Evolutionary conservation across 164 flowering plant species (phyloP).

Genomic region (Sextonia rubra): DNA sequence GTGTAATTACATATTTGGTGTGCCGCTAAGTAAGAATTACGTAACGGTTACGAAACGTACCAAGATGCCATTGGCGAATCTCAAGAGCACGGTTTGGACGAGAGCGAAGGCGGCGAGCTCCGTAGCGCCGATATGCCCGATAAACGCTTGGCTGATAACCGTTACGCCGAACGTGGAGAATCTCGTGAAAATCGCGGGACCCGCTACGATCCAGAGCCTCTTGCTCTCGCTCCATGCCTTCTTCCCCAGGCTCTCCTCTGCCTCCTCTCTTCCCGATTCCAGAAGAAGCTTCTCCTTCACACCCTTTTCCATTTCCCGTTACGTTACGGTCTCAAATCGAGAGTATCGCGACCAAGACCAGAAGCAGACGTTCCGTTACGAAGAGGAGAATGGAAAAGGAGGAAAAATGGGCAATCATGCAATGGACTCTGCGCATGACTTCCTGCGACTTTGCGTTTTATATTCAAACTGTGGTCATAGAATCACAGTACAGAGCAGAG

Average conservation of each 20-base stretch:
- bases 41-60: conserved; percentile 15
- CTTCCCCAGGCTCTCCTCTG: conserved; percentile 5
- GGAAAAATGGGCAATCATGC: no score
- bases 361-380: no score
- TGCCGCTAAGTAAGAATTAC: no score
- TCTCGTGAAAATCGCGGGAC: conserved; percentile 53
- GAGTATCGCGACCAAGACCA: no score
- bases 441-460: no score
- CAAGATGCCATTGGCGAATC: conserved; percentile 48
- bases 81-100: conserved; percentile 35
- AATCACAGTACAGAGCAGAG: no score
- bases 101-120: conserved; percentile 51
- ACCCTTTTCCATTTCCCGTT: conserved; percentile 5
- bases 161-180: conserved; percentile 38
- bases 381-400: no score
- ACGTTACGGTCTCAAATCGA: no score
- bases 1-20: no score
- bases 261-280: not conserved
- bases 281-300: conserved; percentile 14
- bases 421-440: no score
- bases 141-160: conserved; percentile 44
- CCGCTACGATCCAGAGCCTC: conserved; percentile 55
- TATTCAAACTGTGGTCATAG: no score
- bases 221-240: conserved; percentile 37
- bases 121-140: conserved; percentile 46